phyloP scores from a whole-genome alignment of 768 basidiomycete genomes.

The Russula sp. region DNA sequence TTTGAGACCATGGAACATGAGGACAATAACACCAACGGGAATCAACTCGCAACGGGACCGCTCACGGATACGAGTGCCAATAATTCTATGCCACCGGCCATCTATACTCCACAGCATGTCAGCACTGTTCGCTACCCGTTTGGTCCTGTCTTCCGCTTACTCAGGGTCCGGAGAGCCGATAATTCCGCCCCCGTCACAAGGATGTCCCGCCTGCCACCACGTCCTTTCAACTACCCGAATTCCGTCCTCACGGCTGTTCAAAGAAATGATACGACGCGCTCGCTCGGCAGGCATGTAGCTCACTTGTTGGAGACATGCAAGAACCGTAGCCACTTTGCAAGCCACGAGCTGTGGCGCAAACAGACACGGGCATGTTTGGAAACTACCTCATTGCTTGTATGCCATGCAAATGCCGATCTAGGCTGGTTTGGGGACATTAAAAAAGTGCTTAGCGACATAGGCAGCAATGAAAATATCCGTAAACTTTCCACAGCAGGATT shows the following conservation, averaged over 20 bases:
- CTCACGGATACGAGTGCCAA: too few species aligned
- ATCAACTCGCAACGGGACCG: not conserved
- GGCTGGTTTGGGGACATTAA: slow-evolving; percentile 12
- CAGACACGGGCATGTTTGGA: slow-evolving; percentile 8
- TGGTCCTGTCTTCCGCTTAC: not conserved
- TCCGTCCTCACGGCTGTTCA: not conserved
- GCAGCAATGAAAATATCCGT: not conserved
- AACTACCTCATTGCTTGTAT: not conserved
- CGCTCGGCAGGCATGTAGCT: slow-evolving; percentile 6
- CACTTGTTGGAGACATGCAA: slow-evolving; percentile 12
- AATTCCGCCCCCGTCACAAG: not conserved
- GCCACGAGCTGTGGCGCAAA: not conserved
- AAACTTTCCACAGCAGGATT: too few species aligned
- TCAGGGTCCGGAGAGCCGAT: not conserved
- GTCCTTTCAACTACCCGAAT: not conserved
- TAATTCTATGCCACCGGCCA: not conserved
- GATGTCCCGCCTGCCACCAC: not conserved
- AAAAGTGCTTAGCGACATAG: slow-evolving; percentile 5
- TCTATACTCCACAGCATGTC: too few species aligned
- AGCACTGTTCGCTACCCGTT: not conserved
- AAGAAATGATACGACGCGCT: too few species aligned
- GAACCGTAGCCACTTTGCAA: not conserved
- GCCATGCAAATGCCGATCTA: not conserved
- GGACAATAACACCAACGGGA: too few species aligned
- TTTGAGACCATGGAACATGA: not conserved